Percentiles rank a stretch among this genome's conserved stretches.
These are phyloP conservation scores for Aspergillus brasiliensis DNA, from an alignment of 2,329 filamentous ascomycete genomes.

Conservation along the genomic window DNA sequence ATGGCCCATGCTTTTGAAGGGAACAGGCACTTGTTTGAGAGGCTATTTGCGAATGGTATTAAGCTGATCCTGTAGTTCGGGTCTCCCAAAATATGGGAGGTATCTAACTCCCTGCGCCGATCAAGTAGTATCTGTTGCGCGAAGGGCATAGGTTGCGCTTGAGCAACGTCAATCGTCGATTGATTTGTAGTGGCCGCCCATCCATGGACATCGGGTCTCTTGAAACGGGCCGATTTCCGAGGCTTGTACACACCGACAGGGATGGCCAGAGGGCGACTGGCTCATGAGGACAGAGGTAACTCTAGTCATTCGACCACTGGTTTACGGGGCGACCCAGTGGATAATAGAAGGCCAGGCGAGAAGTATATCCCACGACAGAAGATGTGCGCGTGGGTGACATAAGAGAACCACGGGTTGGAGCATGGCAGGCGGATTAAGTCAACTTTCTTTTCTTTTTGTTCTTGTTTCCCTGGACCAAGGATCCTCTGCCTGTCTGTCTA, in stretches of 20 bases:
- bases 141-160: not conserved
- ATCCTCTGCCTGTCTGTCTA: slow-evolving; percentile 67
- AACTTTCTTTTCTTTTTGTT: slow-evolving; percentile 39
- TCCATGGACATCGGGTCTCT: not conserved
- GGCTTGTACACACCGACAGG: slow-evolving; percentile 20
- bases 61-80: not conserved
- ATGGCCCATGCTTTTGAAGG: slow-evolving; percentile 9
- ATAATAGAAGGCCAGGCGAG: slow-evolving; percentile 18
- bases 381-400: slow-evolving; percentile 25
- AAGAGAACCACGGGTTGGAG: slow-evolving; percentile 28
- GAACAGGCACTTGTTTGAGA: not conserved
- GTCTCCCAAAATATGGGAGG: not conserved
- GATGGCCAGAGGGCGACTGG: slow-evolving; percentile 7
- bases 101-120: not conserved
- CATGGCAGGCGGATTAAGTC: slow-evolving; percentile 40
- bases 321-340: slow-evolving; percentile 31
- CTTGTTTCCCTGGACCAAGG: slow-evolving; percentile 34
- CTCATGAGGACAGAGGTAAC: slow-evolving; percentile 11
- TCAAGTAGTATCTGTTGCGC: not conserved
- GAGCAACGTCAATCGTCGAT: not conserved
- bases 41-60: not conserved
- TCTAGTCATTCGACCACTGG: slow-evolving; percentile 29
- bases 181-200: not conserved
- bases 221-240: not conserved
- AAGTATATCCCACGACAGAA: slow-evolving; percentile 20